Evolutionary conservation across 345 rosid species (phyloP), one percentile per base, ranked within the genome.

Genomic region (Syzygium oleosum): DNA sequence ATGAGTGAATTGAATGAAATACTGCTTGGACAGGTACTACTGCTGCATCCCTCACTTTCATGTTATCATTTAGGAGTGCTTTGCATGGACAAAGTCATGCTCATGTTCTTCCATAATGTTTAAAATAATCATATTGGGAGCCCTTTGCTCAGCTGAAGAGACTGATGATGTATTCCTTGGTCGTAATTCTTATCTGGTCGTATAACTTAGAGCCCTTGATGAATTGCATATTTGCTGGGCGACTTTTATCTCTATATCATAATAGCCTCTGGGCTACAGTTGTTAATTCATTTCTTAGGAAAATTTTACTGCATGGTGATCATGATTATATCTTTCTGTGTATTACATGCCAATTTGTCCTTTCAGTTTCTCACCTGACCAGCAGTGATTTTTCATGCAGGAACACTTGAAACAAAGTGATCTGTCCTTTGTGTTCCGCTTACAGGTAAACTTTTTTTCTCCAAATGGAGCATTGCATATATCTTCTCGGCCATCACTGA

Each of bases 1-100:
- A 95, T 96, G 99, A 97, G 99, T 29, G 99, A 95, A 93, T 90
- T 97, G 91, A 97, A 91, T 93, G 99, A 97, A 92, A 94, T 97
- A 87, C 95, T 97, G 87, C 94, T 97, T 85, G 94, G 97, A 54
- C 98, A 97, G 97, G 99, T 97, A 94, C 43, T 85, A 27, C 46
- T 85, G 58, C 41, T 84, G 43, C 11, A 52, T 53, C 49, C 41
- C 58, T 85, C 3, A 56, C 11, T 85, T 43, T 52, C 61, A 84
- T 43, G 25, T 58, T n/a, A n/a, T 85, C 25, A 31, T 54, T 51
- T 73, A 21, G 38, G 49, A 31, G 56, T 51, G 14, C 56, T 84
- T 49, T 84, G 85, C 58, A 84, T 0, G 15, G 49, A 54, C 79
- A 59, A 65, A 46, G 51, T 85, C 34, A 4, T 84, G 85, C 68